Evolutionary conservation across 176 grass and related monocot species (phyloP), one percentile per base, ranked within the genome.

Genomic region (Paspalum vaginatum): DNA sequence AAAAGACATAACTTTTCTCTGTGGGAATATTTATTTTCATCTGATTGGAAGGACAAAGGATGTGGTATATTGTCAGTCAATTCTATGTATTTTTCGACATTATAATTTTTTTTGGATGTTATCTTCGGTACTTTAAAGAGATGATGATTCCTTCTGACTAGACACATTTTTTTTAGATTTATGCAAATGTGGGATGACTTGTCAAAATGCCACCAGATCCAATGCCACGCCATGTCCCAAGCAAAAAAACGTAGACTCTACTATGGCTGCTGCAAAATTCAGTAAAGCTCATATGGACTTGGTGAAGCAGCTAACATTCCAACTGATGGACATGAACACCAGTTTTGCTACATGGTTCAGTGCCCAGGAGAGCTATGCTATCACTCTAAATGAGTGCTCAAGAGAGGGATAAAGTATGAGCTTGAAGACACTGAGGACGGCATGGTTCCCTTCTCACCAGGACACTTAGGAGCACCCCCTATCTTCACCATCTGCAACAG

Each of bases 151-250:
- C 16, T 74, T 15, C 38, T 81, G 46, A 81, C 52, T 25, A 8
- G 9, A 5, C 42, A 77, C 57, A 71, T 47, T 32, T 27, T 49
- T 92, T 81, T 52, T 85, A 97, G 91, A 89, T 81, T 97, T 25
- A 86, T 70, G 61, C 70, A 64, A 74, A 97, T 97, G 91, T 97
- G 94, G 94, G 73, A 86, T 61, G 60, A 77, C 27, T 90, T 94
- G 87, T 82, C 78, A 78, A 80, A 94, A 80, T 92, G 94, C 61
- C 89, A 97, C 78, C 79, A 84, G 16, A 84, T 90, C 60, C 94
- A 97, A 18, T 75, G 53, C 15, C 79, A 78, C 5, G 94, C 85
- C 40, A 50, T 92, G 47, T 90, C 77, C 57, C 76, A 90, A 88
- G 89, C 79, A 68, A 81, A 82, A 82, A 80, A 21, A 57, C 46